These are phyloP conservation scores for Rhododendron griersonianum DNA, from an alignment of 148 eudicot genomes.

Conservation along the genomic window DNA sequence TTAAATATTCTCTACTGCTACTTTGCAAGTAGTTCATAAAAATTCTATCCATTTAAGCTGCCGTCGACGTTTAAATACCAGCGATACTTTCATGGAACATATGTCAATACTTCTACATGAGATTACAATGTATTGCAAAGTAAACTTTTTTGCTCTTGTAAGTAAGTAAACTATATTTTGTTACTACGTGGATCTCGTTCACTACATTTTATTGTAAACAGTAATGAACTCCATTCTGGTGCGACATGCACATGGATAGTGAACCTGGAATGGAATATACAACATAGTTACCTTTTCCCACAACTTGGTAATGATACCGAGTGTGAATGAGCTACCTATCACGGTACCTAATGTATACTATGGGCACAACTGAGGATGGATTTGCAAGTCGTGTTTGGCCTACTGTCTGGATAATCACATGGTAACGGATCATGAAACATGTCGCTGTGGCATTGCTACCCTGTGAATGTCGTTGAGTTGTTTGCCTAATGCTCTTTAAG, in stretches of 20 bases:
- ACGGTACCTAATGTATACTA: not conserved
- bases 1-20: not conserved
- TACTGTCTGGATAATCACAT: not conserved
- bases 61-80: not conserved
- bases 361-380: not conserved
- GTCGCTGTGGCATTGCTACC: not conserved
- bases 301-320: not conserved
- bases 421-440: not conserved
- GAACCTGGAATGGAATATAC: not conserved
- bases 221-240: not conserved
- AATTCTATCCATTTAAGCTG: not conserved
- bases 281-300: not conserved
- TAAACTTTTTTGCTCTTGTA: not conserved
- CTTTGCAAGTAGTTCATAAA: not conserved
- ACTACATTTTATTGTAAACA: not conserved
- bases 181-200: not conserved
- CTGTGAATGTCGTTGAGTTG: not conserved
- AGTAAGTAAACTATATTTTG: not conserved
- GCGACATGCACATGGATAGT: not conserved
- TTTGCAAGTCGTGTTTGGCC: not conserved
- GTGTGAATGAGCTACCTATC: not conserved
- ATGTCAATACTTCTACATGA: not conserved
- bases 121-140: not conserved
- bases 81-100: not conserved
- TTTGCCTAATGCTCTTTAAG: not conserved